These are phyloP conservation scores for Colletotrichum euphorbiae DNA, from an alignment of 2,329 filamentous ascomycete genomes.

Conservation along the genomic window DNA sequence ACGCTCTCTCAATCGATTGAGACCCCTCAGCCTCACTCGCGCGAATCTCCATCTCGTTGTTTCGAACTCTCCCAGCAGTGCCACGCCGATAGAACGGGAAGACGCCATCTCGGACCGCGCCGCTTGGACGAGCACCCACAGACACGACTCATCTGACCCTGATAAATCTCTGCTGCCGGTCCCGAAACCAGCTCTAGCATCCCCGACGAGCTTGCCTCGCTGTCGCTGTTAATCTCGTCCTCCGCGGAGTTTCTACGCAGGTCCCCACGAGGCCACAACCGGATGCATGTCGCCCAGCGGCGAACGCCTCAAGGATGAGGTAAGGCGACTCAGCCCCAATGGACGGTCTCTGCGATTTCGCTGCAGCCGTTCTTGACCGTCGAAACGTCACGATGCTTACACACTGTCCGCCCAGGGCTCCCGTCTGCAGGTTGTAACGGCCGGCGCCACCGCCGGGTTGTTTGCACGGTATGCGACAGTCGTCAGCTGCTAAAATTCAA, in stretches of 20 bases:
- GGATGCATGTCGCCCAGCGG: constrained; percentile 52
- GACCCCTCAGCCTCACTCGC: constrained; percentile 35
- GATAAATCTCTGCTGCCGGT: constrained; percentile 27
- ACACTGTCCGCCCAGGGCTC: constrained; percentile 57
- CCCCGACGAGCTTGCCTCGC: constrained; percentile 8
- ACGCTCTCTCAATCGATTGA: constrained; percentile 27
- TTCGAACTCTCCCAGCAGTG: constrained; percentile 30
- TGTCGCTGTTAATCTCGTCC: background rate
- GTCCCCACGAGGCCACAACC: constrained; percentile 41
- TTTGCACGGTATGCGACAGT: constrained; percentile 78
- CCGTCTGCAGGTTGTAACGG: constrained; percentile 65
- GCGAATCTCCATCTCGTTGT: constrained; percentile 17
- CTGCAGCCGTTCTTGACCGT: background rate
- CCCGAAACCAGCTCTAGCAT: constrained; percentile 29
- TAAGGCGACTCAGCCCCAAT: constrained; percentile 45
- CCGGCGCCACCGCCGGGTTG: constrained; percentile 78
- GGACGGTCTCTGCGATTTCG: constrained; percentile 13
- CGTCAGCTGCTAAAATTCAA: constrained; percentile 6
- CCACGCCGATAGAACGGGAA: constrained; percentile 25
- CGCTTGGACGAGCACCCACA: constrained; percentile 34
- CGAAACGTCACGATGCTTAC: constrained; percentile 35
- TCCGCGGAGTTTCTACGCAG: constrained; percentile 13
- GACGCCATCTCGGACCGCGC: constrained; percentile 27
- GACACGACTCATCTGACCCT: constrained; percentile 35
- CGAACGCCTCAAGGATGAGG: constrained; percentile 69